Evolutionary conservation across 208 protist genomes (phyloP).

Genomic region (Eutreptiella sp.): DNA sequence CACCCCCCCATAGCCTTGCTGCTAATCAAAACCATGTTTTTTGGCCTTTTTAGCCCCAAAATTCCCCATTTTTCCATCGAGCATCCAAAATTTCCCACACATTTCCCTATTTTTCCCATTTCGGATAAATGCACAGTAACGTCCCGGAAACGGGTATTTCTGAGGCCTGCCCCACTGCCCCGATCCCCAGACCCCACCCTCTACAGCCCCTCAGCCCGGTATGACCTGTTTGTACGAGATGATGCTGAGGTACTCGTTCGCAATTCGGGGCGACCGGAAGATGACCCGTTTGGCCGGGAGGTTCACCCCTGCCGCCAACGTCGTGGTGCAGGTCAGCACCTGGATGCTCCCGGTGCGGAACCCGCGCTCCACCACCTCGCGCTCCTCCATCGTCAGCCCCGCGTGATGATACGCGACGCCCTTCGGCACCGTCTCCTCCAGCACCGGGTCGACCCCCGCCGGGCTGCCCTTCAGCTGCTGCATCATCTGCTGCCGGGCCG

Average conservation of each 20-base stretch:
- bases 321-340: constrained; percentile 47
- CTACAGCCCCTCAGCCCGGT: too few species aligned
- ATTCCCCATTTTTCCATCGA: too few species aligned
- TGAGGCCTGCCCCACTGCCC: too few species aligned
- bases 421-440: constrained; percentile 8
- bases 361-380: constrained; percentile 28
- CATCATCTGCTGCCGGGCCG: neutral
- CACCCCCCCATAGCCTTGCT: too few species aligned
- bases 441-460: constrained; percentile 10
- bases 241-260: constrained; percentile 53
- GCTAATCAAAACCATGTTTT: too few species aligned
- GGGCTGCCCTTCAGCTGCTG: constrained; percentile 10
- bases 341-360: constrained; percentile 28
- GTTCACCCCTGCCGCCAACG: constrained; percentile 43
- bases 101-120: too few species aligned
- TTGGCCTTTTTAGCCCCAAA: too few species aligned
- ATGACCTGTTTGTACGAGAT: constrained; percentile 68
- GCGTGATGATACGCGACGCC: constrained; percentile 47
- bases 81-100: too few species aligned
- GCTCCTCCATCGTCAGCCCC: constrained; percentile 39
- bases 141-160: too few species aligned
- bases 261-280: constrained; percentile 66
- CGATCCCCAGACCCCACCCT: too few species aligned
- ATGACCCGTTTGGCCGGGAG: constrained; percentile 57
- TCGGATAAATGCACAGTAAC: too few species aligned